These are phyloP conservation scores for Letharia lupina DNA, from an alignment of 495 filamentous ascomycete genomes.

Conservation along the genomic window DNA sequence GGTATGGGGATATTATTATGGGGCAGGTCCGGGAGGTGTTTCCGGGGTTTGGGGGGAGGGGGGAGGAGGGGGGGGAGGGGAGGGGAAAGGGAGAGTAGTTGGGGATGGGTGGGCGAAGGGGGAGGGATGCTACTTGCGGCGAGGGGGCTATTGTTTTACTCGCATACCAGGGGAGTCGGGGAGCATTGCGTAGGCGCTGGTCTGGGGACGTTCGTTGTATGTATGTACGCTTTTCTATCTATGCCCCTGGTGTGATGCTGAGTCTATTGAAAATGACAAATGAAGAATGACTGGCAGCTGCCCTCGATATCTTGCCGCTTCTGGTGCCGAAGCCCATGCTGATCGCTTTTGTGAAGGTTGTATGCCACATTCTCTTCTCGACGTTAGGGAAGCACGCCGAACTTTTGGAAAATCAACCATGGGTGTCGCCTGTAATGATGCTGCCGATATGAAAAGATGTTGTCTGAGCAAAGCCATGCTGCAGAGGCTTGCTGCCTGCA, in stretches of 20 bases:
- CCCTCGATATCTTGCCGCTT: background rate
- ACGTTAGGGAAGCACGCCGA: background rate
- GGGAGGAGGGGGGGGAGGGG: conserved; percentile 25
- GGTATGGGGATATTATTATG: conserved; percentile 72
- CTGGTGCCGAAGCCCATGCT: background rate
- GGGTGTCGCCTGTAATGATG: background rate
- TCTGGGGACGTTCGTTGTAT: background rate
- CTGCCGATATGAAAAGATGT: background rate
- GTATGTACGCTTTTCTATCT: background rate
- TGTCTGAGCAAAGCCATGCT: background rate
- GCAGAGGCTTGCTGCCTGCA: background rate
- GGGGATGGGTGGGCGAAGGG: background rate
- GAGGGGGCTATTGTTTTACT: background rate
- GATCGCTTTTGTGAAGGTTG: background rate
- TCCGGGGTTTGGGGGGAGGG: conserved; percentile 45
- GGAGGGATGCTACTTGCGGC: background rate
- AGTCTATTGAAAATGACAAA: background rate
- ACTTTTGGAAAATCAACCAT: background rate
- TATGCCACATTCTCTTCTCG: background rate
- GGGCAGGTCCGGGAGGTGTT: conserved; percentile 75
- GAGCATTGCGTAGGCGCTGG: background rate
- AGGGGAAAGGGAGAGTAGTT: conserved; percentile 15
- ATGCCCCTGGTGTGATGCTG: background rate
- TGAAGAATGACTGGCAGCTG: background rate
- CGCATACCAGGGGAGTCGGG: background rate